phyloP scores from a whole-genome alignment of 2,329 filamentous ascomycete genomes.

The Colletotrichum sp. region DNA sequence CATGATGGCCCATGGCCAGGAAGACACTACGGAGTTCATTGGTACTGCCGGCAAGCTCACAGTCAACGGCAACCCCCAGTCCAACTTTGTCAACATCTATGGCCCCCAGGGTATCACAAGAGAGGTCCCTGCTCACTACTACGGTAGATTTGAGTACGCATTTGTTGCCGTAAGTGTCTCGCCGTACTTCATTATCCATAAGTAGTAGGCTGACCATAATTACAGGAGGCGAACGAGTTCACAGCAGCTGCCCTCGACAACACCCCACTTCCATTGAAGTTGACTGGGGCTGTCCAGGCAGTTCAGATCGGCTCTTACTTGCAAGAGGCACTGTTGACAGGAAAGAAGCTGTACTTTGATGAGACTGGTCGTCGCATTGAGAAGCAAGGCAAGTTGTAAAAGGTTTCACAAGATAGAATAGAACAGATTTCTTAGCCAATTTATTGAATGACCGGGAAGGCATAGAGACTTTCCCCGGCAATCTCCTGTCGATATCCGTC shows the following conservation, averaged over 20 bases:
- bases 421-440: neutral
- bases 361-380: conserved; percentile 51
- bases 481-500: too few relatives aligned
- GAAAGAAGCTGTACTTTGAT: conserved; percentile 64
- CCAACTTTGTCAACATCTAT: conserved; percentile 60
- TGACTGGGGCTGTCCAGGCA: conserved; percentile 63
- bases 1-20: conserved; percentile 73
- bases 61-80: conserved; percentile 63
- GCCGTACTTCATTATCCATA: accelerated
- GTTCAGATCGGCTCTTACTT: conserved; percentile 66
- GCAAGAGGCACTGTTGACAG: conserved; percentile 60
- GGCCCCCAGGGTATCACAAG: conserved; percentile 57
- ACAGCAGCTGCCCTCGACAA: conserved; percentile 63
- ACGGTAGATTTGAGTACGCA: conserved; percentile 66
- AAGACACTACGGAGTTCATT: conserved; percentile 71
- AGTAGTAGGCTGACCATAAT: neutral
- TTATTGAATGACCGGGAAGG: neutral
- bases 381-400: conserved; percentile 38
- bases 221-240: conserved; percentile 65
- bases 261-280: conserved; percentile 58
- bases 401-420: accelerated
- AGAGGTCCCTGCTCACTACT: conserved; percentile 66
- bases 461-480: neutral
- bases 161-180: conserved; percentile 50
- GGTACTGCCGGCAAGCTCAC: conserved; percentile 69